Evolutionary conservation across 768 basidiomycete species (phyloP), one percentile per base, ranked within the genome.

Genomic region (Sporobolomyces phaffii): DNA sequence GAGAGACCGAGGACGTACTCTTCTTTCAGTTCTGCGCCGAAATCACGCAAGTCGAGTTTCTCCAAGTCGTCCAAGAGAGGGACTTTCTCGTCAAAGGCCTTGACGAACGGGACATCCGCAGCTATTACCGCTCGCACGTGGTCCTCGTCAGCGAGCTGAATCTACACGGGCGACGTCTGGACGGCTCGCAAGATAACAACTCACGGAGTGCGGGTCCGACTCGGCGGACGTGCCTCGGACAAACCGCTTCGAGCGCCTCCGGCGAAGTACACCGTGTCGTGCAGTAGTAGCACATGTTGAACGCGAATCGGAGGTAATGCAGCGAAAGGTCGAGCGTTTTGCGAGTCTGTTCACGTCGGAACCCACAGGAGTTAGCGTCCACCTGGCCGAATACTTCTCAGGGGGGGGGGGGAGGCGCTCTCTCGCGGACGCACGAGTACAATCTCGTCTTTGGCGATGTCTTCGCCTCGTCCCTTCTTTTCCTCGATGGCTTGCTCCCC

Each of bases 261-360:
- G 88, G 80, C 81, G 91, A 91, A 80, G 94, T 88, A 77, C 87
- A 88, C 73, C 90, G 84, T 77, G 90, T 86, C 74, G 88, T 87
- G 82, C 96, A 99, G 80, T 99, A 99, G 80, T 94, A 99, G 84
- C 96, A 96, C 76, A 90, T 86, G 83, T 91, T 84, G 79, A 88
- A 92, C 60, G 89, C 93, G 77, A 86, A 83, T 73, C 96, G 90
- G 76, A 99, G 81, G 80, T 96, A 98, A 57, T 88, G 87, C 78
- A 98, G 81, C 79, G 91, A 91, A 78, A 94, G 81, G 81, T 99
- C 96, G 78, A 97, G 83, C 74, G 88, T 84, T 74, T 92, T 81
- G 73, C 85, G 85, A 89, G 91, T 63, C 51, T 76, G 62, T 28
- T 48, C 43, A 33, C 22, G 29, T 40, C 41, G 74, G 65, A 36